Conservation (phyloP, 2,329 filamentous ascomycete genomes). For the Fusarium pseudocircinatum region DNA sequence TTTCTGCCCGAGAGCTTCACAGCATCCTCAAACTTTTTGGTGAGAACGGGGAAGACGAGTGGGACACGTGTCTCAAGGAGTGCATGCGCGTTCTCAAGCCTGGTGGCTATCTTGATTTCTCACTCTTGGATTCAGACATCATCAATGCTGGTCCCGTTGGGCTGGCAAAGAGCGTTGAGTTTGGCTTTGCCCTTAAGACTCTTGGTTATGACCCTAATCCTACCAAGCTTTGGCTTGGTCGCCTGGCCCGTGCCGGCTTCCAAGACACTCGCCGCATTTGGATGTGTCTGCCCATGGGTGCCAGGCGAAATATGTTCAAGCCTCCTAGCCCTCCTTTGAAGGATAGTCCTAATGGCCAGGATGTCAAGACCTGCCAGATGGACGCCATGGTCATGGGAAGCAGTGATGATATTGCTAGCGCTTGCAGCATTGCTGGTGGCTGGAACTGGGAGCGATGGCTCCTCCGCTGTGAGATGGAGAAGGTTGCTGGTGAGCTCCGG, state of each 20-base stretch:
- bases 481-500: slow-evolving; percentile 71
- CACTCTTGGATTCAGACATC: slow-evolving; percentile 88
- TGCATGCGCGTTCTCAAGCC: slow-evolving; percentile 93
- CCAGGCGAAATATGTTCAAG: slow-evolving; percentile 48
- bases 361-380: slow-evolving; percentile 59
- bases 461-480: slow-evolving; percentile 86
- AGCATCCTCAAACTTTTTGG: slow-evolving; percentile 79
- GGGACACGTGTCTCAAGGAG: slow-evolving; percentile 84
- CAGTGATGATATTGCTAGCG: slow-evolving; percentile 75
- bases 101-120: slow-evolving; percentile 91
- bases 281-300: slow-evolving; percentile 87
- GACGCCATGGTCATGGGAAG: slow-evolving; percentile 73
- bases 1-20: slow-evolving; percentile 89
- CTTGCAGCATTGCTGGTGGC: slow-evolving; percentile 84
- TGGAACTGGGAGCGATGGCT: slow-evolving; percentile 99
- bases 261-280: slow-evolving; percentile 83
- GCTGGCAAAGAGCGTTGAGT: slow-evolving; percentile 87
- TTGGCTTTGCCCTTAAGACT: slow-evolving; percentile 87
- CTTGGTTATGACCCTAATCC: slow-evolving; percentile 89
- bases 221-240: slow-evolving; percentile 80
- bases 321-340: slow-evolving; percentile 45
- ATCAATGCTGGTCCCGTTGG: slow-evolving; percentile 83
- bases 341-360: slow-evolving; percentile 53
- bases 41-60: slow-evolving; percentile 81
- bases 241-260: slow-evolving; percentile 81